phyloP scores from a whole-genome alignment of 352 stramenopile species.

The Achlya hypogyna region DNA sequence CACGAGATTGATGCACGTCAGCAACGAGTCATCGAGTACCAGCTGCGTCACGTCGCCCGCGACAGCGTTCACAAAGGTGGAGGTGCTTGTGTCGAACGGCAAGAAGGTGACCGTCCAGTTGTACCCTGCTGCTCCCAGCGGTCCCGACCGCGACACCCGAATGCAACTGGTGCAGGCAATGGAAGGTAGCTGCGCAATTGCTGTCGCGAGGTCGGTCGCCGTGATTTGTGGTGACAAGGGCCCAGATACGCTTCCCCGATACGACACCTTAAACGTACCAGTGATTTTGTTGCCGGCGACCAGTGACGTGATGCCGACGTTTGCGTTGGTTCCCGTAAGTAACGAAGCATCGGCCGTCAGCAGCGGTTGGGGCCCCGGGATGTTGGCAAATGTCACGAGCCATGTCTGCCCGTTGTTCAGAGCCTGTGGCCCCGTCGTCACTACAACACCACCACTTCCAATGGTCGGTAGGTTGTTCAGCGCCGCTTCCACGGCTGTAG shows the following conservation, averaged over 20 bases:
- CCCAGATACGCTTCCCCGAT: neutral
- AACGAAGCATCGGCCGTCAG: neutral
- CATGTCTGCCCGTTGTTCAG: slow-evolving; percentile 18
- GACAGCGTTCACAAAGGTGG: neutral
- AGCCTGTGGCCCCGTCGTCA: neutral
- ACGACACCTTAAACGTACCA: neutral
- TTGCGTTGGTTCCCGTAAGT: slow-evolving; percentile 4
- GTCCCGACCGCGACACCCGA: neutral
- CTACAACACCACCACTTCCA: slow-evolving; percentile 20
- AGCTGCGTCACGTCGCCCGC: slow-evolving; percentile 17
- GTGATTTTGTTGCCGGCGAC: slow-evolving; percentile 6
- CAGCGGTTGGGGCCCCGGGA: neutral
- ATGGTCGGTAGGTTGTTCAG: slow-evolving; percentile 20
- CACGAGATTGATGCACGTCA: neutral
- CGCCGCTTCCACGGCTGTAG: slow-evolving; percentile 25
- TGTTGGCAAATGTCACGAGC: slow-evolving; percentile 18
- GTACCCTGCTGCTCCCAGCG: neutral
- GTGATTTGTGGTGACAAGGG: neutral
- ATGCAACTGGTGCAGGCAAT: neutral
- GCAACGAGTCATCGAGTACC: slow-evolving; percentile 4
- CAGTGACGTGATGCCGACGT: neutral
- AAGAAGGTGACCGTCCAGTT: slow-evolving; percentile 28
- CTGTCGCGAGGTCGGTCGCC: neutral
- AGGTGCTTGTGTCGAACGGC: slow-evolving; percentile 6
- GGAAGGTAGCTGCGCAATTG: neutral